phyloP scores from a whole-genome alignment of 2,329 filamentous ascomycete genomes.

The Neurospora sp. region DNA sequence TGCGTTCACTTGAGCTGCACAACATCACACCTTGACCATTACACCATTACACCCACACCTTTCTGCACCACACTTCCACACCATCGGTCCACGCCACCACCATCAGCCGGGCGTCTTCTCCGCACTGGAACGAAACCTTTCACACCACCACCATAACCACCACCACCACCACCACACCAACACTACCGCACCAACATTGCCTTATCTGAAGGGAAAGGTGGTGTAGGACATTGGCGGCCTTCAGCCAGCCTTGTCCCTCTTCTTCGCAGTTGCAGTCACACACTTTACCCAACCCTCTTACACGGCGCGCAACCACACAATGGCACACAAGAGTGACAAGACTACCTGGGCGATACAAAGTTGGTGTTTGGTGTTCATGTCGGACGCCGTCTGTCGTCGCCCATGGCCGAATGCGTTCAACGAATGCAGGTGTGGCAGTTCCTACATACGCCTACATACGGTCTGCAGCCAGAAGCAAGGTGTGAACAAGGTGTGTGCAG shows the following conservation, averaged over 20 bases:
- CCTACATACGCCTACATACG: neutral
- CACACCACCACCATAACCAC: neutral
- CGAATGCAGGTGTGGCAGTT: too few species aligned
- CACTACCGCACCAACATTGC: too few species aligned
- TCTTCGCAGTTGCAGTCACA: neutral
- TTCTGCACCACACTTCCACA: neutral
- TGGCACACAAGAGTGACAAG: neutral
- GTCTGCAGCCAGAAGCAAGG: neutral
- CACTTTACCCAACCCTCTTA: neutral
- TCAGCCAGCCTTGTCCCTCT: neutral
- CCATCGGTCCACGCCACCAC: neutral
- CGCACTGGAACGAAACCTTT: neutral
- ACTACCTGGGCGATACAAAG: neutral
- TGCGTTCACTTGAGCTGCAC: neutral
- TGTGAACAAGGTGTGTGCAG: neutral
- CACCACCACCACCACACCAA: neutral
- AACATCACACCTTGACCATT: neutral
- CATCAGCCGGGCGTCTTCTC: neutral
- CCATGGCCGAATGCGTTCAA: too few species aligned
- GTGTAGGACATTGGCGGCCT: neutral
- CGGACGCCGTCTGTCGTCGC: too few species aligned
- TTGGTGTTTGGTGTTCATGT: neutral
- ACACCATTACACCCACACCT: neutral
- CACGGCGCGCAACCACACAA: neutral
- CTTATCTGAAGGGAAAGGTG: neutral